Base-by-base conservation (phyloP, 108 stramenopile genomes). In the Parmales sp. region DNA sequence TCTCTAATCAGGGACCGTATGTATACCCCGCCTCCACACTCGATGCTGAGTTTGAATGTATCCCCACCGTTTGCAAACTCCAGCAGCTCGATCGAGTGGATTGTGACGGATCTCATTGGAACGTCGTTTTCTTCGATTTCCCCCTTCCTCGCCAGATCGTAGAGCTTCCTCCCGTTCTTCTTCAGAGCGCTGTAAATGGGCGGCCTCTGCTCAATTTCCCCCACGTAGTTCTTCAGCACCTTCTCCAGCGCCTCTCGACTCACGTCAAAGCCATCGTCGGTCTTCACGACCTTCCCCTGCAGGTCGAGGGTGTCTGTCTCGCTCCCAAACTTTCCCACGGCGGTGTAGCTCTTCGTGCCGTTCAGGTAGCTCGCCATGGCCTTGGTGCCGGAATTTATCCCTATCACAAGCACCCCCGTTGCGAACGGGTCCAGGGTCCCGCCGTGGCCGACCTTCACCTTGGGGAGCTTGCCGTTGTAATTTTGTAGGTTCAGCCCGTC, bases 401-500 rank as follows among this genome's bases (percentile, higher is more conserved):
- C 96, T 38, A 95, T 45, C 13, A 97, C 96, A 6, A 97, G 73
- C 0, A 93, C 92, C 28, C 96, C 96, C 8, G 84, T 84, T 1
- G 96, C 96, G 34, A 95, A 54, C 18, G 96, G 96, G 79, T 97
- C 96, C 37, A 97, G 77, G 0, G 96, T 97, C 3, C 96, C 96
- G 9, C 96, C 96, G 70, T 95, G 94, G 1, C 95, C 94, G 1
- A 94, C 92, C 67, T 88, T 89, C 2, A 96, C 69, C 50, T 84
- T 51, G 23, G 64, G 68, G 38, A 72, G 72, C 38, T 45, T 67
- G 0, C 45, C 39, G 20, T 38, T 34, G 19, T 66, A 68, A 16
- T 38, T 69, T 51, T 76, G 71, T 13, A 41, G 67, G 38, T 77
- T 72, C 41, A 70, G 77, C 6, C 72, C 39, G 20, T 69, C 43